phyloP scores from a whole-genome alignment of 2,329 filamentous ascomycete species.

The Colletotrichum chlorophyti region DNA sequence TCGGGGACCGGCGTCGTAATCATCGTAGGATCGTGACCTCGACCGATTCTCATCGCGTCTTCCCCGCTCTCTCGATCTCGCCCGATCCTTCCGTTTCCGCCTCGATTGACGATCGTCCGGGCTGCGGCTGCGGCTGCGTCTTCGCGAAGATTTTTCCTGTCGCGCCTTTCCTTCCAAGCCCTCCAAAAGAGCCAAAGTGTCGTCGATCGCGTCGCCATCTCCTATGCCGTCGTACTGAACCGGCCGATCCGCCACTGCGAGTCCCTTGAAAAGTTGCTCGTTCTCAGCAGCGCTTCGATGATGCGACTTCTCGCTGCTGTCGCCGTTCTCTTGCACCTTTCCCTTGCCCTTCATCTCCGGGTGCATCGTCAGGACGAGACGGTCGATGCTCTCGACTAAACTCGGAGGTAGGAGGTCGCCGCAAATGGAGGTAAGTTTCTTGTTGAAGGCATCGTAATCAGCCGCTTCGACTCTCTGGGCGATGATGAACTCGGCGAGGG shows the following conservation, averaged over 20 bases:
- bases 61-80: slow-evolving; percentile 49
- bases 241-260: slow-evolving; percentile 84
- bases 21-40: slow-evolving; percentile 48
- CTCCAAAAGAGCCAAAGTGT: slow-evolving; percentile 92
- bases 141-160: slow-evolving; percentile 49
- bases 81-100: slow-evolving; percentile 47
- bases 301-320: slow-evolving; percentile 47
- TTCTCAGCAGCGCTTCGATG: slow-evolving; percentile 67
- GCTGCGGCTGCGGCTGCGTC: slow-evolving; percentile 65
- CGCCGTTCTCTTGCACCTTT: slow-evolving; percentile 39
- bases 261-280: slow-evolving; percentile 86
- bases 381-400: slow-evolving; percentile 89
- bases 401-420: slow-evolving; percentile 86
- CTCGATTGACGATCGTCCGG: slow-evolving; percentile 56
- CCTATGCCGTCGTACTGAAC: slow-evolving; percentile 39
- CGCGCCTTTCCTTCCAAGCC: slow-evolving; percentile 73
- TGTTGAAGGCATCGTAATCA: slow-evolving; percentile 76
- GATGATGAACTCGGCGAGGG: slow-evolving; percentile 95
- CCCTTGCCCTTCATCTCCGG: slow-evolving; percentile 78
- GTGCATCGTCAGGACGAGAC: slow-evolving; percentile 87
- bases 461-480: slow-evolving; percentile 82
- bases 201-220: slow-evolving; percentile 77
- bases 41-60: slow-evolving; percentile 43
- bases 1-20: slow-evolving; percentile 52
- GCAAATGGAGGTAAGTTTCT: slow-evolving; percentile 75